Evolutionary conservation across 2,329 filamentous ascomycete species (phyloP), one percentile per base, ranked within the genome.

Genomic region (Apiospora marii): DNA sequence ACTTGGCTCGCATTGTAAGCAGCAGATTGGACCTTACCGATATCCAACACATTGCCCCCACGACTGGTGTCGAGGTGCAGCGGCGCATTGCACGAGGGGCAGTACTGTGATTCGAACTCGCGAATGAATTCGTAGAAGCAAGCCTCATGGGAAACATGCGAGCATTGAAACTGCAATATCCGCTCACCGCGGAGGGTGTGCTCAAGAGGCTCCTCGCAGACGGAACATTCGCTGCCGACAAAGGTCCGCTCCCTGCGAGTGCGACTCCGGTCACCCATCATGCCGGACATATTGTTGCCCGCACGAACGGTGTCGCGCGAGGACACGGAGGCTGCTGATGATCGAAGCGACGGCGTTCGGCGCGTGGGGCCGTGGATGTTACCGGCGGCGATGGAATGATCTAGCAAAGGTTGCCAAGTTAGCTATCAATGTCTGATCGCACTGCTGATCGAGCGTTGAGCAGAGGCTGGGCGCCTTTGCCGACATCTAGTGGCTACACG

Each of bases 111-210:
- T 77, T 98, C 95, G 73, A 96, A 93, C 80, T 98, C 96, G 79
- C 94, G 93, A 78, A 99, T 97, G 81, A 97, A 98, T 83, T 99
- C 96, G 84, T 98, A 98, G 81, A 99, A 98, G 84, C 96, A 99
- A 48, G 96, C 96, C 83, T 98, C 96, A 81, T 99, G 96, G 14
- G 96, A 95, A 73, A 99, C 96, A 83, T 99, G 96, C n/a, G 92
- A 90, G 83, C 96, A 99, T 7, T 95, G 97, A 79, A 99, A 96
- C 81, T 98, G 96, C 71, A 99, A 87, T 74, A 99, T 95, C 76
- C 95, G 92, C 85, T 99, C 96, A 73, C 96, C 96, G 69, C 94
- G 93, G 67, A 99, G 88, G 4, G 95, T 99, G 82, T 98, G 96
- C 83, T 98, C 96, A 74, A 99, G 85, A 3, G 95, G 95, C 84